phyloP scores from a whole-genome alignment of 2,329 filamentous ascomycete species.

The Cladosporium colombiae region DNA sequence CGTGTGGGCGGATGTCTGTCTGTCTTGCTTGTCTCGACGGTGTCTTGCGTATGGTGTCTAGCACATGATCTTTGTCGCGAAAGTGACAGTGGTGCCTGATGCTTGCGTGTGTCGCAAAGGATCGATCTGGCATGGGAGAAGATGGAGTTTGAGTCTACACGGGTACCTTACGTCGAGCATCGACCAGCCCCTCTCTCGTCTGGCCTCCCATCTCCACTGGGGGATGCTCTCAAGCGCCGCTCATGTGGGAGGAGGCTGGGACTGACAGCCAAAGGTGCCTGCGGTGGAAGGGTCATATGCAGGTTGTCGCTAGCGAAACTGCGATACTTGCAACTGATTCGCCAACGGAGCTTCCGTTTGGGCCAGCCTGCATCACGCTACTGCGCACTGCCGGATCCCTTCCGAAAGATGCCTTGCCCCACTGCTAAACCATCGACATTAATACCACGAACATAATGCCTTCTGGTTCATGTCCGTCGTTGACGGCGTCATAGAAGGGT shows the following conservation, averaged over 20 bases:
- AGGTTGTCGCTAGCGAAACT: background rate
- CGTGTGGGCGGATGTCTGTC: constrained; percentile 6
- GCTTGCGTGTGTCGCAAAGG: background rate
- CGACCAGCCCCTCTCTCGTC: constrained; percentile 14
- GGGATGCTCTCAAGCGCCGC: background rate
- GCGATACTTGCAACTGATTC: background rate
- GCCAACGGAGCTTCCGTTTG: background rate
- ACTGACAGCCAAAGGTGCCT: too few relatives aligned
- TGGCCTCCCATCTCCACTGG: constrained; percentile 3
- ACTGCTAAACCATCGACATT: background rate
- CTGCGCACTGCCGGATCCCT: background rate
- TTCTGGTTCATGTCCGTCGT: constrained; percentile 1
- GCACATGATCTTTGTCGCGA: constrained; percentile 24
- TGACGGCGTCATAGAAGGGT: background rate
- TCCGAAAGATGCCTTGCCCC: background rate
- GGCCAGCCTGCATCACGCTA: background rate
- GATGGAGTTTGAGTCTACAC: constrained; percentile 1
- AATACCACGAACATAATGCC: background rate
- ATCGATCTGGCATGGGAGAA: background rate
- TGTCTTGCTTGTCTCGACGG: constrained; percentile 9
- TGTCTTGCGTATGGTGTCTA: constrained; percentile 19
- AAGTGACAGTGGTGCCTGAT: constrained; percentile 28
- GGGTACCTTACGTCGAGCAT: constrained; percentile 3
- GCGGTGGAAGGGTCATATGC: background rate
- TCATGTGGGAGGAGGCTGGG: constrained; percentile 5